These are phyloP conservation scores for Pilatotrama ljubarskyi DNA, from an alignment of 768 basidiomycete species.

Conservation along the genomic window DNA sequence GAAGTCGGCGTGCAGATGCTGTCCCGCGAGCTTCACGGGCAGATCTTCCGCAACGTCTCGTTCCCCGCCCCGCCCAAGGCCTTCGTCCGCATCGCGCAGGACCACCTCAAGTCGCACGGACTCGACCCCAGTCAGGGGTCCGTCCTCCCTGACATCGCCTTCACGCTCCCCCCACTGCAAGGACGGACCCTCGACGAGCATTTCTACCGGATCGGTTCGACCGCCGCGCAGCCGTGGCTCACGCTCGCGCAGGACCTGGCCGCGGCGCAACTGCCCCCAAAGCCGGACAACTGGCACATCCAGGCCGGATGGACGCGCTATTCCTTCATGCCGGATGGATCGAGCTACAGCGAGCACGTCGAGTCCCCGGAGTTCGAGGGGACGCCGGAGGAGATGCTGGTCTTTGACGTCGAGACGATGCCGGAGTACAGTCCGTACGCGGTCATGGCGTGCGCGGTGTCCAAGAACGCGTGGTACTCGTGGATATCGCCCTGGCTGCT, in stretches of 20 bases:
- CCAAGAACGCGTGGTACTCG: slow-evolving; percentile 85
- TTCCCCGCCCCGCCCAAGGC: slow-evolving; percentile 61
- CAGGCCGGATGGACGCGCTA: slow-evolving; percentile 94
- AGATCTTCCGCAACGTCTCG: slow-evolving; percentile 73
- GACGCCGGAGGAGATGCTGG: slow-evolving; percentile 68
- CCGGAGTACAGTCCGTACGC: slow-evolving; percentile 79
- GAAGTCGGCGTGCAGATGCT: slow-evolving; percentile 93
- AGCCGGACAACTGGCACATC: slow-evolving; percentile 52
- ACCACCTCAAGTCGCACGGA: slow-evolving; percentile 80
- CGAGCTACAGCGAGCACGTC: slow-evolving; percentile 73
- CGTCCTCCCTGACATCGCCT: slow-evolving; percentile 72
- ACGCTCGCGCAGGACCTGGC: slow-evolving; percentile 63
- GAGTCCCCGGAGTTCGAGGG: slow-evolving; percentile 64
- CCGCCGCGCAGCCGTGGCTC: slow-evolving; percentile 77
- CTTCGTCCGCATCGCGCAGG: slow-evolving; percentile 72
- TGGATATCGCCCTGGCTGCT: slow-evolving; percentile 97
- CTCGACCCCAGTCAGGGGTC: slow-evolving; percentile 82
- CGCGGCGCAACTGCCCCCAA: slow-evolving; percentile 54
- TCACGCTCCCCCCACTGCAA: slow-evolving; percentile 83
- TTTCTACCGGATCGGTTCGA: slow-evolving; percentile 76
- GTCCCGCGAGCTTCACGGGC: slow-evolving; percentile 74
- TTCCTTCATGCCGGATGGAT: slow-evolving; percentile 66
- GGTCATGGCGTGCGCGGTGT: slow-evolving; percentile 86
- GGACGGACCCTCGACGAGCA: slow-evolving; percentile 84
- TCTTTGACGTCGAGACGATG: slow-evolving; percentile 95